phyloP scores from a whole-genome alignment of 495 filamentous ascomycete genomes.

The Jackrogersella multiformis region DNA sequence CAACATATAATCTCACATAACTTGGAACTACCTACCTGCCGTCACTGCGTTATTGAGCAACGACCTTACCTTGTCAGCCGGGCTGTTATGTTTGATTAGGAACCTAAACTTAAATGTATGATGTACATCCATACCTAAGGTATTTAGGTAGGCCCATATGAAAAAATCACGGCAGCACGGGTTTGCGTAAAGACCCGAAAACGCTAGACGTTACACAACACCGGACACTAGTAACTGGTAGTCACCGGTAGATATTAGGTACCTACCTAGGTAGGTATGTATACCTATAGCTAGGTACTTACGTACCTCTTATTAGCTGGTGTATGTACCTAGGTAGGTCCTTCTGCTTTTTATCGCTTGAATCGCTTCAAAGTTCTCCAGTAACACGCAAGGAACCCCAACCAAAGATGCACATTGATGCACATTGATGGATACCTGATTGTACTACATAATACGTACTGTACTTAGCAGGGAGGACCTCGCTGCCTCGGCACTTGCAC shows the following conservation, averaged over 20 bases:
- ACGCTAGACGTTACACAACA: constrained; percentile 2
- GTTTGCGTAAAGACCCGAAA: constrained; percentile 5
- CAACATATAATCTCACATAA: constrained; percentile 10
- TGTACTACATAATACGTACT: not conserved
- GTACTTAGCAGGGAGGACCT: constrained; percentile 7
- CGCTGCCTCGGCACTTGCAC: constrained; percentile 3
- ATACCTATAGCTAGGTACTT: too few relatives aligned
- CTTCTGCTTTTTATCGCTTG: constrained; percentile 9
- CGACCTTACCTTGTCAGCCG: too few relatives aligned
- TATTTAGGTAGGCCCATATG: too few relatives aligned
- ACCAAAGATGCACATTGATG: not conserved
- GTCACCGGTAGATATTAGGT: too few relatives aligned
- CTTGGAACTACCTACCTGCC: not conserved
- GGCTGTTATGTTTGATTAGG: too few relatives aligned
- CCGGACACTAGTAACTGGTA: constrained; percentile 1
- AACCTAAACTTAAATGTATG: too few relatives aligned
- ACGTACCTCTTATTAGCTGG: too few relatives aligned
- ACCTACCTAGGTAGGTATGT: too few relatives aligned
- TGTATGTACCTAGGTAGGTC: too few relatives aligned
- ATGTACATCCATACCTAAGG: too few relatives aligned
- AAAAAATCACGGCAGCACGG: not conserved
- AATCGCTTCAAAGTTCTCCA: constrained; percentile 5
- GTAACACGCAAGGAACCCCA: constrained; percentile 6
- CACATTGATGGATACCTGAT: not conserved
- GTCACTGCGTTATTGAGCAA: too few relatives aligned